A percentile compares a stretch with the other conserved stretches of the same genome.
These are phyloP conservation scores for Xerocomus minutiporus DNA, from an alignment of 1,284 basidiomycete species.

Conservation along the genomic window DNA sequence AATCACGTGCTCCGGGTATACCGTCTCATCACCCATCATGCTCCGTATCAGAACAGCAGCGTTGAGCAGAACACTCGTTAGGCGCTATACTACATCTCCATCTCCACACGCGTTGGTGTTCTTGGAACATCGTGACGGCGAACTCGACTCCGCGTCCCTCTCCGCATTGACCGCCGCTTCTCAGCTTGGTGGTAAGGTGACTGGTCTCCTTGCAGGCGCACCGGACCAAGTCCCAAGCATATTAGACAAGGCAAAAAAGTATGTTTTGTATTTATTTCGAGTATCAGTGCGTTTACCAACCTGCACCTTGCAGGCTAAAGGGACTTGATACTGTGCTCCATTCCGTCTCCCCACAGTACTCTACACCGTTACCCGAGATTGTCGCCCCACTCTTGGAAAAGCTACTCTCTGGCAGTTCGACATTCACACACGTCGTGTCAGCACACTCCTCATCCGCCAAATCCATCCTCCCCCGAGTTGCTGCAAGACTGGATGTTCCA, in stretches of 20 bases:
- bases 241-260: constrained; percentile 80
- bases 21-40: constrained; percentile 29
- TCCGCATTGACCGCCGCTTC: constrained; percentile 88
- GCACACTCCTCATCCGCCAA: constrained; percentile 60
- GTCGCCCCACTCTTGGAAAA: constrained; percentile 54
- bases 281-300: constrained; percentile 10
- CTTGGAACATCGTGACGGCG: constrained; percentile 82
- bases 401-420: constrained; percentile 43
- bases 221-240: constrained; percentile 67
- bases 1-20: constrained; percentile 17
- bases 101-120: constrained; percentile 77
- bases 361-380: constrained; percentile 46
- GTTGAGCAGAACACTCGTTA: constrained; percentile 30
- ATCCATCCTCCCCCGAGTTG: constrained; percentile 77
- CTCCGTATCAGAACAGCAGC: constrained; percentile 31
- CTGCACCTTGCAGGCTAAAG: constrained; percentile 35
- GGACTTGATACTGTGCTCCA: constrained; percentile 49
- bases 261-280: constrained; percentile 36
- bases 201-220: constrained; percentile 81
- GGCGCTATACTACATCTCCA: constrained; percentile 53
- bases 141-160: constrained; percentile 80
- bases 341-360: constrained; percentile 49
- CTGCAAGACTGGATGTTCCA: constrained; percentile 81
- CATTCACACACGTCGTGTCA: constrained; percentile 84
- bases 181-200: constrained; percentile 81